Base-by-base conservation (phyloP, 352 stramenopile species). In the Pythium volutum region DNA sequence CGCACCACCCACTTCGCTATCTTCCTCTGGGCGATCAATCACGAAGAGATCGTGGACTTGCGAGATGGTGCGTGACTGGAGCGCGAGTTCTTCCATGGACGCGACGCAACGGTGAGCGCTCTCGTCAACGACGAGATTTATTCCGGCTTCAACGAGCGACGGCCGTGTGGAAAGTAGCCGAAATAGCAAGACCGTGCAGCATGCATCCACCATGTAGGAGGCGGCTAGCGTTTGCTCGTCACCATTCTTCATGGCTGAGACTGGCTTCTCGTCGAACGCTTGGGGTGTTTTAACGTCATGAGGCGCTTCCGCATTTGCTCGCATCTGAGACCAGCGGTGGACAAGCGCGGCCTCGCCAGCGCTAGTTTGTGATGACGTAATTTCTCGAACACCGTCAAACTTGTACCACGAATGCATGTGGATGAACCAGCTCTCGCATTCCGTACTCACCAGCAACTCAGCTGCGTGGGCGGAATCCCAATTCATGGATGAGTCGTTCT, bases 401-500 rank as follows among this genome's bases (percentile, higher is more conserved):
- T 31, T 41, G 22, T 38, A 51, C 62, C 62, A 69, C 14, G 33
- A 20, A 8, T 57, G 31, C 29, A 33, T 31, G 23, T 57, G 22
- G 9, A 69, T 6, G 29, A 62, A 69, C 62, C 62, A 69, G 23
- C 18, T 42, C 1, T 64, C 62, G 25, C 20, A 60, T 20, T 48
- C 33, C 16, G 41, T 15, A 20, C 31, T 41, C n/a, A 64, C 33
- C 16, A 69, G 49, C 41, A 69, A 14, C 14, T 69, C 49, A 22
- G 57, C 27, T 18, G 14, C 23, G 22, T 69, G 55, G 16, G 41
- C n/a, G 15, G 55, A 62, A 16, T 31, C 42, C 48, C 48, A 69
- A 25, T 69, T 27, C 6, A 55, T 22, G 3, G 15, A 29, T 3
- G 39, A 46, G 10, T 46, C 15, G 10, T 14, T 14, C 2, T 20